phyloP scores from a whole-genome alignment of 768 basidiomycete genomes.

The Cantharellus anzutake region DNA sequence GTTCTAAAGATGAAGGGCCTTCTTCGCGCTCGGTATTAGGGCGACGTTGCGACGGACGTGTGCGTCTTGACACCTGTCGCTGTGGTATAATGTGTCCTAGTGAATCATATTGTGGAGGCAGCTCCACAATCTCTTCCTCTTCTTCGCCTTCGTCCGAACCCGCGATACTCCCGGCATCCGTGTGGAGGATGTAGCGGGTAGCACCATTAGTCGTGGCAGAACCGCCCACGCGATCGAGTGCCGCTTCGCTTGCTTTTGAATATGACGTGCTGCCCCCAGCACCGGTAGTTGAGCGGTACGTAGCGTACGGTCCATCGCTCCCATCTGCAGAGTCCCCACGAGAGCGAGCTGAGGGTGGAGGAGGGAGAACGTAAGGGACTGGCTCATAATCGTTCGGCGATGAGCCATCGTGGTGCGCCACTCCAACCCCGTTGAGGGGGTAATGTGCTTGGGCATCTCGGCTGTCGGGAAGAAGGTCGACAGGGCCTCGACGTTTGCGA shows the following conservation, averaged over 20 bases:
- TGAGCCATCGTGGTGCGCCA: background rate
- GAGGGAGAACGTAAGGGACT: slow-evolving; percentile 6
- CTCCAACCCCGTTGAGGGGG: background rate
- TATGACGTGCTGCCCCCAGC: background rate
- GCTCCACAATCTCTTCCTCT: slow-evolving; percentile 7
- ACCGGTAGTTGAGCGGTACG: background rate
- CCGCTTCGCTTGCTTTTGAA: background rate
- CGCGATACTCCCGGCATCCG: slow-evolving; percentile 5
- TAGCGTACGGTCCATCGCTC: background rate
- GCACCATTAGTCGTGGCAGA: slow-evolving; percentile 3
- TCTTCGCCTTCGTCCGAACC: slow-evolving; percentile 4
- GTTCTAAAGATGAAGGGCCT: background rate
- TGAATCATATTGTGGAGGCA: slow-evolving; percentile 7
- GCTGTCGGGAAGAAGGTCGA: background rate
- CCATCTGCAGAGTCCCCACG: background rate
- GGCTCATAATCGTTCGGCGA: slow-evolving; percentile 4
- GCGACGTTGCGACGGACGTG: background rate
- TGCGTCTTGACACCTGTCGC: background rate
- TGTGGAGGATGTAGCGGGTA: slow-evolving; percentile 7
- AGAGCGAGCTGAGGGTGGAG: background rate
- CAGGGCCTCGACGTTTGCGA: background rate
- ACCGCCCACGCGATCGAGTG: background rate
- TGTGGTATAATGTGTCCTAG: background rate
- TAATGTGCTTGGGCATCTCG: background rate
- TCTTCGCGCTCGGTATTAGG: background rate